These are phyloP conservation scores for Rhizopogon sp. DNA, from an alignment of 768 basidiomycete genomes.

Conservation along the genomic window DNA sequence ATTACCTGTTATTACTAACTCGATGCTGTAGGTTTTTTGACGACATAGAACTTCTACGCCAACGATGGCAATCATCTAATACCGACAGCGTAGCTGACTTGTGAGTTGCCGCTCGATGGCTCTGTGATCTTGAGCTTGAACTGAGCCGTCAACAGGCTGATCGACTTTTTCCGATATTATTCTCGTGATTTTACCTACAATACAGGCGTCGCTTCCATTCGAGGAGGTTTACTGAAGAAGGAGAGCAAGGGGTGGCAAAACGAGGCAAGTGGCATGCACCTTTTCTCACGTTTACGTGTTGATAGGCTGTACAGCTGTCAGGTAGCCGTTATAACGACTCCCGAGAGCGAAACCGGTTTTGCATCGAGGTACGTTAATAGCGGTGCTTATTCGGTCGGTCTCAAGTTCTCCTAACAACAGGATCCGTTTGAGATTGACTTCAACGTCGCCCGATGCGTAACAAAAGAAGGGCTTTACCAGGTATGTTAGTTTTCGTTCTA, in stretches of 20 bases:
- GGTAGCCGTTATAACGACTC: constrained; percentile 57
- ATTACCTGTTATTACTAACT: constrained; percentile 11
- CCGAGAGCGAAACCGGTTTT: constrained; percentile 89
- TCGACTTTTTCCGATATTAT: constrained; percentile 97
- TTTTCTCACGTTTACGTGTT: neutral
- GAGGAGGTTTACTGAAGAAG: constrained; percentile 85
- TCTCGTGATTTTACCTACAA: constrained; percentile 91
- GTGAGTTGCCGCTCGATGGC: constrained; percentile 39
- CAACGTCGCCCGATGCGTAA: constrained; percentile 96
- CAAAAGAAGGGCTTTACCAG: constrained; percentile 92
- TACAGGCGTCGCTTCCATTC: constrained; percentile 86
- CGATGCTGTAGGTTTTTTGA: constrained; percentile 78
- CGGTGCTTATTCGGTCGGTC: neutral
- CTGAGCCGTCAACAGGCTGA: constrained; percentile 51
- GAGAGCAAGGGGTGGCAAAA: constrained; percentile 93
- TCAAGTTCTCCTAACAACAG: constrained; percentile 33
- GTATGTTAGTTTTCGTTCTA: constrained; percentile 32
- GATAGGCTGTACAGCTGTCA: constrained; percentile 35
- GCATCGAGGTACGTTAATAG: constrained; percentile 71
- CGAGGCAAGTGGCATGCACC: constrained; percentile 53
- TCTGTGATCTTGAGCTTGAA: neutral
- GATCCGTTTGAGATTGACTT: constrained; percentile 97
- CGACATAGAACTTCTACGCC: constrained; percentile 87
- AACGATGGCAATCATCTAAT: constrained; percentile 93
- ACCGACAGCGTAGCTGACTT: constrained; percentile 90